Conservation (phyloP, 768 basidiomycete genomes). For the Lepiota venenata region DNA sequence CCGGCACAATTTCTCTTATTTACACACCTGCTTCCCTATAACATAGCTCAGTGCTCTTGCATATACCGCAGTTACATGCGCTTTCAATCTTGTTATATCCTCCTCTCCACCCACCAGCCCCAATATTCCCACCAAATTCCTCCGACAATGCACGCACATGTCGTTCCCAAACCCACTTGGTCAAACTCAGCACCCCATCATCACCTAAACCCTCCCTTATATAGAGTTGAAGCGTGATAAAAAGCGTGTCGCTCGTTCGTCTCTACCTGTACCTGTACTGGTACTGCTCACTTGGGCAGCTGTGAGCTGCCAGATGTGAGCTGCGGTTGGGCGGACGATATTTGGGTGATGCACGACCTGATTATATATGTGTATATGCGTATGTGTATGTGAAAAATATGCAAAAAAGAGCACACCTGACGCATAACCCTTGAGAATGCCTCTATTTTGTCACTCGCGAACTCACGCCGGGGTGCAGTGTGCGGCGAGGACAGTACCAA, state of each 20-base stretch:
- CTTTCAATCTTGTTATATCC: too few relatives aligned
- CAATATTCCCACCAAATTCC: constrained; percentile 62
- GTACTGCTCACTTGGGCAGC: constrained; percentile 28
- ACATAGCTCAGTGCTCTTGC: too few relatives aligned
- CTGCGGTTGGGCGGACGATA: constrained; percentile 78
- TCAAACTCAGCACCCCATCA: constrained; percentile 66
- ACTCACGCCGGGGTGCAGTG: constrained; percentile 70
- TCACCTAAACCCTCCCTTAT: constrained; percentile 65
- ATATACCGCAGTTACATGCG: too few relatives aligned
- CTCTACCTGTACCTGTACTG: not conserved
- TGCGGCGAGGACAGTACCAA: constrained; percentile 88
- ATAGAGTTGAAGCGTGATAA: constrained; percentile 81
- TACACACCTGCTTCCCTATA: too few relatives aligned
- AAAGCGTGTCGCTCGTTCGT: constrained; percentile 34
- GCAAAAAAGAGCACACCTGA: constrained; percentile 64
- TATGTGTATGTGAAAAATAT: too few relatives aligned
- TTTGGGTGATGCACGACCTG: constrained; percentile 84
- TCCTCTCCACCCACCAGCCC: constrained; percentile 26
- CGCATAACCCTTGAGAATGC: constrained; percentile 76
- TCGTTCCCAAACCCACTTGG: constrained; percentile 73
- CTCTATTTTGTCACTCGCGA: constrained; percentile 69
- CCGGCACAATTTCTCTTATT: too few relatives aligned
- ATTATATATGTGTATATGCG: not conserved
- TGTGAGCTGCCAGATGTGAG: constrained; percentile 86
- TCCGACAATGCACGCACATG: constrained; percentile 50